Conservation (phyloP, 805 yeast genomes). For the Pichia paraexigua region DNA sequence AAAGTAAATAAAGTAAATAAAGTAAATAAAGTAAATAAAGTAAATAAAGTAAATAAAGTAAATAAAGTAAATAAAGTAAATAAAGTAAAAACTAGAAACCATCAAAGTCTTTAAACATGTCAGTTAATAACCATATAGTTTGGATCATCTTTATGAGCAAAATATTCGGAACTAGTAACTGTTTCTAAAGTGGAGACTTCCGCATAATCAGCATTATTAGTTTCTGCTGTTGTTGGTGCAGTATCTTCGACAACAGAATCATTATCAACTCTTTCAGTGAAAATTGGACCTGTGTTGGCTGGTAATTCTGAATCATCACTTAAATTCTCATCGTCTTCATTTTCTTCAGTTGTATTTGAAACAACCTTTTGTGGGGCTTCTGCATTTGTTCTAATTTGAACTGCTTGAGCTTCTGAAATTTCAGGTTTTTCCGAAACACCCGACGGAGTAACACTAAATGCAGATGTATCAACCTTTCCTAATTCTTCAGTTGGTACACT, state of each 20-base stretch:
- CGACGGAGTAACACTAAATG: conserved; percentile 1
- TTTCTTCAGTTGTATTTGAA: not conserved
- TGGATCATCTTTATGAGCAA: conserved; percentile 38
- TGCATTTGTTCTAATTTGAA: conserved; percentile 2
- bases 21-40: not conserved
- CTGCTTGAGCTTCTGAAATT: conserved; percentile 6
- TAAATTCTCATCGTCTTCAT: conserved; percentile 6
- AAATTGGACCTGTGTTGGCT: conserved; percentile 21
- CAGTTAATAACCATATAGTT: conserved; percentile 34
- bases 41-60: not conserved
- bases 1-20: not conserved
- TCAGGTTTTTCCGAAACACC: conserved; percentile 7
- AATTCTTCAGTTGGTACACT: not conserved
- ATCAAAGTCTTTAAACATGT: conserved; percentile 1
- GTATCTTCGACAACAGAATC: not conserved
- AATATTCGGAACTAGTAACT: conserved; percentile 40
- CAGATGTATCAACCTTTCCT: not conserved
- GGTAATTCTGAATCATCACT: conserved; percentile 20
- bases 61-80: not conserved
- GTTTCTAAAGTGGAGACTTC: conserved; percentile 39
- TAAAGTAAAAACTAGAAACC: not conserved
- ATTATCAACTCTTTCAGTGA: conserved; percentile 24
- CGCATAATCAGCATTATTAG: conserved; percentile 15
- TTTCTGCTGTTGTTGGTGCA: conserved; percentile 3
- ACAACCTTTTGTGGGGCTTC: conserved; percentile 3